A percentile compares a stretch with the other conserved stretches of the same genome.
Conservation (phyloP, 306 rosid species). For the Lathyrus aphaca region DNA sequence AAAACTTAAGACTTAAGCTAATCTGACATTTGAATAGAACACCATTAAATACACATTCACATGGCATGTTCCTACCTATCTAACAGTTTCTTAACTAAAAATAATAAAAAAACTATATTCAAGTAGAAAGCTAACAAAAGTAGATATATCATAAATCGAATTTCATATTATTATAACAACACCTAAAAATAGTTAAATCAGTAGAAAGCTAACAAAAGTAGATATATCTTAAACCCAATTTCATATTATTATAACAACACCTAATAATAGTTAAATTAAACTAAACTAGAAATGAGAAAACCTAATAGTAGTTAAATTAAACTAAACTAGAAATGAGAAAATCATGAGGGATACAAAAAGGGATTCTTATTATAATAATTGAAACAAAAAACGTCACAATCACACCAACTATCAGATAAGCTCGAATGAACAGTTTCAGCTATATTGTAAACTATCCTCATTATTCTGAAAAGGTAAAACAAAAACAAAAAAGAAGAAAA, state of each 20-base stretch:
- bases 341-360: conserved; percentile 4
- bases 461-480: background rate
- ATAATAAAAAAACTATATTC: conserved; percentile 18
- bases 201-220: conserved; percentile 27
- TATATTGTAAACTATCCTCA: background rate
- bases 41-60: background rate
- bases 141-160: background rate
- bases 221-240: background rate
- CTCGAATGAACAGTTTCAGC: conserved; percentile 1
- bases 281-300: conserved; percentile 5
- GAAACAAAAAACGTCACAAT: conserved; percentile 9
- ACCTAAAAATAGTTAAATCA: background rate
- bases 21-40: background rate
- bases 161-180: background rate
- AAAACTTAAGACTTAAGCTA: background rate
- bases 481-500: no score
- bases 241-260: background rate
- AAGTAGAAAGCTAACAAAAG: conserved; percentile 28
- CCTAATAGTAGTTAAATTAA: background rate
- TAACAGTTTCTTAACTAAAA: conserved; percentile 6
- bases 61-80: conserved; percentile 16
- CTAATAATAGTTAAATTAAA: conserved; percentile 2
- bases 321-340: conserved; percentile 9
- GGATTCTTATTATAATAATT: no score
- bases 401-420: conserved; percentile 28